Evolutionary conservation across 2,329 filamentous ascomycete species (phyloP), one percentile per base, ranked within the genome.

Genomic region (Neurospora crassa): DNA sequence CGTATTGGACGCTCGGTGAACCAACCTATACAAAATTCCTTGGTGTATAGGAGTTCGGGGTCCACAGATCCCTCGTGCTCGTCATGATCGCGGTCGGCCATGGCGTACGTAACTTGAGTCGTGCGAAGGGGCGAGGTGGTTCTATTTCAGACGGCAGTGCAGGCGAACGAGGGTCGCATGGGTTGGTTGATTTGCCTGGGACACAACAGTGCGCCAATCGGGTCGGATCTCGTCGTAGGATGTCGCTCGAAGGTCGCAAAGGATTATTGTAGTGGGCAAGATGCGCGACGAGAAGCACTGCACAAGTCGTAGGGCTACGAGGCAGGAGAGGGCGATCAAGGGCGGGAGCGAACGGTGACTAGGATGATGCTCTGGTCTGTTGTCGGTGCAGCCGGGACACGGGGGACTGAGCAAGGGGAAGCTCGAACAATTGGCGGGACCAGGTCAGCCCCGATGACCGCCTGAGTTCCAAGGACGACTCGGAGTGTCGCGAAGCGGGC

Each of bases 1-100:
- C 43, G 18, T 37, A 40, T 42, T 42, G 42, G 40, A 68, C 34
- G 70, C 72, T 72, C 68, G 70, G 78, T 34, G 42, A 59, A 78
- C 88, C 76, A 82, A 93, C 91, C 92, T 81, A 96, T 95, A 83
- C 92, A 94, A 79, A 90, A 93, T 81, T 96, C 92, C 83, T 97
- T 97, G 73, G 93, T 96, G 82, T 97, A 99, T 70, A 98, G 87
- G 73, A 91, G 89, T 83, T 96, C 94, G 3, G 96, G 96, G 82
- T 98, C 95, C 70, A 92, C 86, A 43, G 84, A 84, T 78, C 87
- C 87, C 73, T 87, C 84, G 74, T 77, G 75, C 67, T 83, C 81
- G 47, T 85, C 82, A 68, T 83, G 80, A 34, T 85, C 83, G 71
- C 83, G 82, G 76, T 85, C 84, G 72, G 83, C 82, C 86, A 88